These are phyloP conservation scores for Glaciozyma antarctica DNA, from an alignment of 768 basidiomycete genomes.

Conservation along the genomic window DNA sequence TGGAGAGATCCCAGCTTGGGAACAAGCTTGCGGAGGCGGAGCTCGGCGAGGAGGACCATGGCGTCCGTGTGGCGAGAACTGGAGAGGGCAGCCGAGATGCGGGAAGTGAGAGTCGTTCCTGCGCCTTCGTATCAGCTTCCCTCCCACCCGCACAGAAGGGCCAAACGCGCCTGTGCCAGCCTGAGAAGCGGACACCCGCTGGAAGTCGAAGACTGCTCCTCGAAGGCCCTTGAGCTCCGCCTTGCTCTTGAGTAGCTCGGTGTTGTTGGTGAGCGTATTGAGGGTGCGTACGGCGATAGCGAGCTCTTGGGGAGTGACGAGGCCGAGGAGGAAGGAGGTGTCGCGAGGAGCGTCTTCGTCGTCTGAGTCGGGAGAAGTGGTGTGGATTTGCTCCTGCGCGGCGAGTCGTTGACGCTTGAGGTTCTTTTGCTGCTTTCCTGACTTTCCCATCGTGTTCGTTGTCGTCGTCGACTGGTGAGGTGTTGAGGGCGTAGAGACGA, in stretches of 20 bases:
- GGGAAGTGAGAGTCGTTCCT: conserved; percentile 22
- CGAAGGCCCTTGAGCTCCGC: conserved; percentile 16
- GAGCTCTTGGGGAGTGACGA: conserved; percentile 15
- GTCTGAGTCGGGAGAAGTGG: conserved; percentile 2
- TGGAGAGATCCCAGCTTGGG: conserved; percentile 51
- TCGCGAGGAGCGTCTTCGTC: neutral
- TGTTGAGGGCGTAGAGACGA: too few relatives aligned
- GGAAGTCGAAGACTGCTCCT: conserved; percentile 23
- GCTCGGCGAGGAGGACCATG: conserved; percentile 50
- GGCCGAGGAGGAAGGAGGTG: conserved; percentile 10
- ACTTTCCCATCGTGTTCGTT: too few relatives aligned
- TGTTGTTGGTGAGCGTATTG: conserved; percentile 12
- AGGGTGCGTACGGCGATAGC: conserved; percentile 11
- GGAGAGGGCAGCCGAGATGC: conserved; percentile 41
- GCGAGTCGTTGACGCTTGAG: neutral
- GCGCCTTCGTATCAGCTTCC: neutral
- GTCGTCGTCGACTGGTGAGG: too few relatives aligned
- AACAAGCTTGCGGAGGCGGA: conserved; percentile 45
- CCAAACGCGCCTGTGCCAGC: conserved; percentile 12
- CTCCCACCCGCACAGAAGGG: too few relatives aligned
- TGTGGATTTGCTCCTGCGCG: neutral
- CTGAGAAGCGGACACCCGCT: conserved; percentile 7
- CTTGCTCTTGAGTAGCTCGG: conserved; percentile 1
- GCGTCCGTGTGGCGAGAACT: conserved; percentile 47
- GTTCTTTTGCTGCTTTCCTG: too few relatives aligned